Percentiles rank a stretch among this genome's conserved stretches.
Evolutionary conservation across 2,329 filamentous ascomycete species (phyloP).

Genomic region (Cordyceps cateniannulata): DNA sequence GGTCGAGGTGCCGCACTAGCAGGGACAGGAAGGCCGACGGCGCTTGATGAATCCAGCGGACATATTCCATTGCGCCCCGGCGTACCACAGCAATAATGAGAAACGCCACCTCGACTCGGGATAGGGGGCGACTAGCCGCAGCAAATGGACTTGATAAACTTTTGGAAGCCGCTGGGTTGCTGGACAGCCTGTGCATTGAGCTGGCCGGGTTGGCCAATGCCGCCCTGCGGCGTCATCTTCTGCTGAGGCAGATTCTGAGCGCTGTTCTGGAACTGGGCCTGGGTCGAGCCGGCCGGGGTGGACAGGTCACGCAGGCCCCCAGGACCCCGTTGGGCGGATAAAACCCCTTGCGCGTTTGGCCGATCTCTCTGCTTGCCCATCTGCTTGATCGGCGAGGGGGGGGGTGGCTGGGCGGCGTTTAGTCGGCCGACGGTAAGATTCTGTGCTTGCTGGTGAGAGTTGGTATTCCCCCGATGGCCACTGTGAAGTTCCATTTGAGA

Average conservation of each 20-base stretch:
- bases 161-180: constrained; percentile 79
- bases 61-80: constrained; percentile 15
- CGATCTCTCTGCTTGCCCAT: constrained; percentile 68
- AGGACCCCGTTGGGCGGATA: constrained; percentile 67
- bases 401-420: constrained; percentile 88
- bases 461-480: constrained; percentile 60
- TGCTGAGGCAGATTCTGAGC: constrained; percentile 75
- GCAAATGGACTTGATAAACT: constrained; percentile 88
- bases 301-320: constrained; percentile 68
- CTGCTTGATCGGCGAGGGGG: constrained; percentile 77
- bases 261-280: constrained; percentile 95
- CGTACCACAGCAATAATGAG: constrained; percentile 23
- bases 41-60: constrained; percentile 1
- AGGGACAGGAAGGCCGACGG: constrained; percentile 11
- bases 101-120: constrained; percentile 23
- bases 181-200: constrained; percentile 55
- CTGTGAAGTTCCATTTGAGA: constrained; percentile 81
- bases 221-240: constrained; percentile 50
- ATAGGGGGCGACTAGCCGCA: constrained; percentile 56
- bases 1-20: neutral
- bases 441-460: constrained; percentile 55
- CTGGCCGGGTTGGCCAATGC: constrained; percentile 45
- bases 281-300: constrained; percentile 83
- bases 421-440: constrained; percentile 77
- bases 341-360: constrained; percentile 70